phyloP scores from a whole-genome alignment of 495 filamentous ascomycete species.

The Podospora tetraspora region DNA sequence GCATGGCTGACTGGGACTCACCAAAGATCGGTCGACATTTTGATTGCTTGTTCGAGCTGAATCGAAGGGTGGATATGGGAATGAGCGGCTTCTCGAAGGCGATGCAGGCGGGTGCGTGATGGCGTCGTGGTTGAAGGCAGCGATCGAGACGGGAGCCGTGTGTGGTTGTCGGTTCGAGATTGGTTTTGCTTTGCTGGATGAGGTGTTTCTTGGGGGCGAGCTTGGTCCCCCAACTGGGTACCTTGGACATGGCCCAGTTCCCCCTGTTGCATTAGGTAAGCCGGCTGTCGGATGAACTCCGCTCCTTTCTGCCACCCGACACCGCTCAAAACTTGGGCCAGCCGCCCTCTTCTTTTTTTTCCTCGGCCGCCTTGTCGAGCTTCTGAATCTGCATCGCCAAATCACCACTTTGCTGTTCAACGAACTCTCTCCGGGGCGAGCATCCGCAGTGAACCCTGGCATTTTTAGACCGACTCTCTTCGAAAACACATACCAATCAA shows the following conservation, averaged over 20 bases:
- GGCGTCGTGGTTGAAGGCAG: slow-evolving; percentile 8
- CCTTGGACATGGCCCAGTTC: slow-evolving; percentile 7
- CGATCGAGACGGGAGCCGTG: slow-evolving; percentile 19
- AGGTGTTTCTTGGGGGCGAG: slow-evolving; percentile 38
- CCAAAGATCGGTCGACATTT: slow-evolving; percentile 39
- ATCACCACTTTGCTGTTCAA: slow-evolving; percentile 11
- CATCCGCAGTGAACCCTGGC: slow-evolving; percentile 33
- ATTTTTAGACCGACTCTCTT: slow-evolving; percentile 3
- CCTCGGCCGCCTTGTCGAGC: not conserved
- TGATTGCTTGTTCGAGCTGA: slow-evolving; percentile 28
- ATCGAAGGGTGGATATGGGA: slow-evolving; percentile 25
- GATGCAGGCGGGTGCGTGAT: slow-evolving; percentile 20
- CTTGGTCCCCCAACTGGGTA: slow-evolving; percentile 20
- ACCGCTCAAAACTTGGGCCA: slow-evolving; percentile 9
- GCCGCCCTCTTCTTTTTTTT: slow-evolving; percentile 10
- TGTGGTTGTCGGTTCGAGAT: slow-evolving; percentile 28
- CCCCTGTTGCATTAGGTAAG: slow-evolving; percentile 26
- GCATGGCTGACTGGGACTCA: slow-evolving; percentile 31
- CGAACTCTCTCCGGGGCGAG: slow-evolving; percentile 24
- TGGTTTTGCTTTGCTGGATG: slow-evolving; percentile 23
- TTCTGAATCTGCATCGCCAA: slow-evolving; percentile 3
- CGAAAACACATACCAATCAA: slow-evolving; percentile 1
- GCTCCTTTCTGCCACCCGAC: slow-evolving; percentile 14
- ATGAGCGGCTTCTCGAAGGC: slow-evolving; percentile 10
- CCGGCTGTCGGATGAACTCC: slow-evolving; percentile 18